phyloP scores from a whole-genome alignment of 164 flowering plant species.

The Vitis cinerea region DNA sequence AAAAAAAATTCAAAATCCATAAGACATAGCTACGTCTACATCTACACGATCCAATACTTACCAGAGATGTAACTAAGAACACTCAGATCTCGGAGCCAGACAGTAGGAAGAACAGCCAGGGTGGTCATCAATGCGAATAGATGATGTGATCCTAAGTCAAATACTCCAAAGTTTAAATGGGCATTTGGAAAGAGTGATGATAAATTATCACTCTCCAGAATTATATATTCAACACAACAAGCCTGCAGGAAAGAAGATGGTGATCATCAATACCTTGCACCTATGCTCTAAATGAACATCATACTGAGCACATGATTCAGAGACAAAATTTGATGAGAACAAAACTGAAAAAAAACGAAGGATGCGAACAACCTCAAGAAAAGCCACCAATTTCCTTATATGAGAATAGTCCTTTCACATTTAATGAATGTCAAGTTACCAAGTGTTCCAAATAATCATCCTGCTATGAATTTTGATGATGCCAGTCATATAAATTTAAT shows the following conservation, averaged over 20 bases:
- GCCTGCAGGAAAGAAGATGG: slow-evolving; percentile 49
- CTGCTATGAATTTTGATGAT: too few relatives aligned
- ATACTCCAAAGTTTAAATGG: slow-evolving; percentile 60
- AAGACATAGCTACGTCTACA: background rate
- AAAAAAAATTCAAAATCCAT: too few relatives aligned
- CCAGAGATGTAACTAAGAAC: slow-evolving; percentile 92
- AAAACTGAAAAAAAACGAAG: too few relatives aligned
- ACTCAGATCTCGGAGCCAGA: slow-evolving; percentile 82
- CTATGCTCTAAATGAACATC: too few relatives aligned
- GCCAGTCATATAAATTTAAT: too few relatives aligned
- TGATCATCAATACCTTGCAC: background rate
- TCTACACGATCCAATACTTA: slow-evolving; percentile 18
- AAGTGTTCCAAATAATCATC: too few relatives aligned
- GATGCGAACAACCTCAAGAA: too few relatives aligned
- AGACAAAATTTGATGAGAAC: too few relatives aligned
- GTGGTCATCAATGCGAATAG: slow-evolving; percentile 75
- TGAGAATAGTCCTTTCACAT: too few relatives aligned
- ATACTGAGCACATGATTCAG: too few relatives aligned
- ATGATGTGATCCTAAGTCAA: slow-evolving; percentile 51
- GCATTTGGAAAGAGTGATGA: slow-evolving; percentile 92
- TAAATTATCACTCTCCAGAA: slow-evolving; percentile 91
- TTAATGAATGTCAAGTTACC: too few relatives aligned
- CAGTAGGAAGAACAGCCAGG: slow-evolving; percentile 89
- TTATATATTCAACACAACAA: slow-evolving; percentile 88
- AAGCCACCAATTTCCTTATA: too few relatives aligned